A percentile compares a stretch with the other conserved stretches of the same genome.
Conservation (phyloP, 176 grass and related monocot species). For the Canna indica region DNA sequence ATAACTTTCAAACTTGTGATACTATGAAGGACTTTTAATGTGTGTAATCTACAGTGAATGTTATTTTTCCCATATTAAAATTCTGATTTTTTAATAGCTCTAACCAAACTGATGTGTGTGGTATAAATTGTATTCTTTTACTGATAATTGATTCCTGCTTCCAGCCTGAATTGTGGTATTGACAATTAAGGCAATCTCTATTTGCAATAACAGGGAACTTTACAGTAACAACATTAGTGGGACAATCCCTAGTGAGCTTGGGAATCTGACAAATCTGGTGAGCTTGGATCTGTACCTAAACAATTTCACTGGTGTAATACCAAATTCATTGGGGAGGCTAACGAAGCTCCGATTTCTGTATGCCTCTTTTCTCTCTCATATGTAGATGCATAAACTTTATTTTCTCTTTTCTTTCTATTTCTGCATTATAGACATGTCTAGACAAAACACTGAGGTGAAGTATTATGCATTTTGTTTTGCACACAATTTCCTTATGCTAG, state of each 20-base stretch:
- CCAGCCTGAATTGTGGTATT: background rate
- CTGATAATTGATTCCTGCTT: background rate
- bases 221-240: constrained; percentile 9
- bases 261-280: constrained; percentile 2
- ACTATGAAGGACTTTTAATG: background rate
- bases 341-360: background rate
- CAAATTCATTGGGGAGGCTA: background rate
- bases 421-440: background rate
- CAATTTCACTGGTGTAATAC: background rate
- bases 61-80: too few species aligned
- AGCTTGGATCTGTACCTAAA: constrained; percentile 9
- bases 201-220: constrained; percentile 1
- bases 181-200: background rate
- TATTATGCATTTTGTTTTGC: background rate
- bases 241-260: background rate
- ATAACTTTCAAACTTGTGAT: background rate
- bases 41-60: too few species aligned
- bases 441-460: background rate
- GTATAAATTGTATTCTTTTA: background rate
- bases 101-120: background rate
- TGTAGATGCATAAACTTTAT: background rate
- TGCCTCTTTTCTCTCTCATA: background rate
- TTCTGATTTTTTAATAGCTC: too few species aligned
- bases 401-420: background rate
- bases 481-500: background rate